Evolutionary conservation across 345 rosid genomes (phyloP).

Genomic region (Murraya koenigii): DNA sequence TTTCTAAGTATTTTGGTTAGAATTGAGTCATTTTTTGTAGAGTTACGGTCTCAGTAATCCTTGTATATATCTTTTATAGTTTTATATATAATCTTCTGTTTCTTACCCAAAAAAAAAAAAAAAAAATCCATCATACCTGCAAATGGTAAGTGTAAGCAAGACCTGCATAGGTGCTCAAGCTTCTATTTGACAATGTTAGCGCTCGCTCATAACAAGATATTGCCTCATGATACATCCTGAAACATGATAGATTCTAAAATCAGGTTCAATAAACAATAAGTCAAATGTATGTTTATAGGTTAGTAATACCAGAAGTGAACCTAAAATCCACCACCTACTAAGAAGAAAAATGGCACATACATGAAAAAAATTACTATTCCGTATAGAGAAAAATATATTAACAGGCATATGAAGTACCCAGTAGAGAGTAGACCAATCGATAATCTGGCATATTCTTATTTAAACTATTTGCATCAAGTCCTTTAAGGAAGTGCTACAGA

Average conservation of each 20-base stretch:
- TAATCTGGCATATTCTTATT: background rate
- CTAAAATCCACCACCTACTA: background rate
- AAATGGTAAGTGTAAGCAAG: conserved; percentile 94
- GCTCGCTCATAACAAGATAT: conserved; percentile 78
- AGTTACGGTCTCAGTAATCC: too few relatives aligned
- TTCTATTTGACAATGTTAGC: conserved; percentile 69
- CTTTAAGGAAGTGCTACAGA: background rate
- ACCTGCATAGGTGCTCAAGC: conserved; percentile 92
- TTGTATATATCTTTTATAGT: too few relatives aligned
- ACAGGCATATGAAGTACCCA: background rate
- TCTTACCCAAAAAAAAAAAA: background rate
- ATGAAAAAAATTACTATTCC: background rate
- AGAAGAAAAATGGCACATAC: background rate
- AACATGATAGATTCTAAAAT: conserved; percentile 13
- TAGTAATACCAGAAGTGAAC: background rate
- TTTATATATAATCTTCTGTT: too few relatives aligned
- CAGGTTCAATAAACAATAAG: conserved; percentile 11
- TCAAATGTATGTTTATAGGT: background rate
- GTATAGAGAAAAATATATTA: background rate
- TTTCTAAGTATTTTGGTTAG: too few relatives aligned
- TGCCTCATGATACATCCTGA: conserved; percentile 75
- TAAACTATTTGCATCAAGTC: background rate
- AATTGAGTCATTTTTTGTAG: too few relatives aligned
- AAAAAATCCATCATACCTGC: conserved; percentile 67
- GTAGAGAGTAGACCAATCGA: background rate